Base-by-base conservation (phyloP, 2,329 filamentous ascomycete species). In the Capronia americana region DNA sequence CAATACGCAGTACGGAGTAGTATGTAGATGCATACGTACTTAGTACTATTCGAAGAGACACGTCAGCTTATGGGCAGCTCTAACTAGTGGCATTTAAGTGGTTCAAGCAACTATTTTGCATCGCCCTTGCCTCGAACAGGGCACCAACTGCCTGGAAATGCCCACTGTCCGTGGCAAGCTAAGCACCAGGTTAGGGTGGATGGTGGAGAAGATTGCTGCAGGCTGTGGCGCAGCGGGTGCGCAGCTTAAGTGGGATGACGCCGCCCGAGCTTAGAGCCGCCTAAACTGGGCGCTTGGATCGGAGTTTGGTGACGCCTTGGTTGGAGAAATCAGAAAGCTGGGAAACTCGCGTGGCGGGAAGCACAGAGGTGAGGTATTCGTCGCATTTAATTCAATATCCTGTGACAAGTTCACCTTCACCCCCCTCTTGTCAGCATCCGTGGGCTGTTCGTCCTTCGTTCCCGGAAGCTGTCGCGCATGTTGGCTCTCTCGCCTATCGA, bases 181-280 rank as follows among this genome's bases (percentile, higher is more conserved):
- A 32, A 28, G 28, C 28, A 28, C 28, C 4, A 28, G 28, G 28
- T 12, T 12, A 34, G 32, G 44, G 10, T 20, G 6, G 23, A 17
- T 6, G 44, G 46, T 53, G 57, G 51, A 30, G 24, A 8, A 11
- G 20, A n/a, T 4, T 10, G 24, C 51, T 26, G 58, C 58, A 23
- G 23, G 51, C n/a, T 46, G 63, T 61, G 63, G 63, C 63, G 63
- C 63, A 65, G 63, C 26, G 26, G 63, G 56, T 57, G 63, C 63
- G 63, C 63, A 65, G 63, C 26, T 50, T 24, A 34, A 24, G 38
- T 24, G 30, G 57, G 63, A 65, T 65, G 63, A 65, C 63, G 63
- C 57, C 57, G 53, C 41, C n/a, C 7, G 17, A n/a, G 28, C 46
- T 23, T 44, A 20, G 32, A 57, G 38, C 44, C 46, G 50, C 50